A percentile compares a stretch with the other conserved stretches of the same genome.
phyloP scores from a whole-genome alignment of 805 yeast genomes.

The Hanseniaspora singularis region DNA sequence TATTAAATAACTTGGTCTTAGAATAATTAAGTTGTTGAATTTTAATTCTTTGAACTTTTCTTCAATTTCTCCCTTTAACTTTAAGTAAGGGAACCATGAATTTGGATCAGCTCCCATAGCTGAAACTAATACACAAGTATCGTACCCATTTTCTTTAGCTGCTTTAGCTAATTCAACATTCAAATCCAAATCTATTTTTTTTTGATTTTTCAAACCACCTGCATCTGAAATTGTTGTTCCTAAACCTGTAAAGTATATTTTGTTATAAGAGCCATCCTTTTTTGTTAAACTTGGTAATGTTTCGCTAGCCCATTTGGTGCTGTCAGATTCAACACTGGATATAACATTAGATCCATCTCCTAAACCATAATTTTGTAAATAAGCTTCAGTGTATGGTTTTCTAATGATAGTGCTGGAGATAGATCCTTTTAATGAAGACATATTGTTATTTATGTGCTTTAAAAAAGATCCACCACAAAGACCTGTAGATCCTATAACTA shows the following conservation, averaged over 20 bases:
- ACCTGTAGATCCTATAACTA: constrained; percentile 67
- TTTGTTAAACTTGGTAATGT: constrained; percentile 13
- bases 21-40: constrained; percentile 60
- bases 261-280: constrained; percentile 26
- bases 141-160: constrained; percentile 58
- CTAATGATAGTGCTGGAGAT: constrained; percentile 38
- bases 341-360: constrained; percentile 20
- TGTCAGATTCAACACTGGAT: constrained; percentile 36
- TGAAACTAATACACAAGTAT: constrained; percentile 56
- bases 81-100: constrained; percentile 50
- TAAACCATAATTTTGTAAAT: constrained; percentile 23
- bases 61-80: constrained; percentile 68
- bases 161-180: constrained; percentile 58
- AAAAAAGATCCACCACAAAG: constrained; percentile 54
- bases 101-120: constrained; percentile 48
- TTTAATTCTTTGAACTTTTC: constrained; percentile 47
- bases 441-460: constrained; percentile 29
- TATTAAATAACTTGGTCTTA: constrained; percentile 64
- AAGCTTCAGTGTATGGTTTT: constrained; percentile 24
- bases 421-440: not conserved
- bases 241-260: constrained; percentile 48
- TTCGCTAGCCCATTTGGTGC: constrained; percentile 38
- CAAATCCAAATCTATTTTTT: constrained; percentile 61
- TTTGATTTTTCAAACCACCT: constrained; percentile 60
- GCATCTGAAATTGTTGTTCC: constrained; percentile 68